These are phyloP conservation scores for Mycena metata DNA, from an alignment of 768 basidiomycete genomes.

Conservation along the genomic window DNA sequence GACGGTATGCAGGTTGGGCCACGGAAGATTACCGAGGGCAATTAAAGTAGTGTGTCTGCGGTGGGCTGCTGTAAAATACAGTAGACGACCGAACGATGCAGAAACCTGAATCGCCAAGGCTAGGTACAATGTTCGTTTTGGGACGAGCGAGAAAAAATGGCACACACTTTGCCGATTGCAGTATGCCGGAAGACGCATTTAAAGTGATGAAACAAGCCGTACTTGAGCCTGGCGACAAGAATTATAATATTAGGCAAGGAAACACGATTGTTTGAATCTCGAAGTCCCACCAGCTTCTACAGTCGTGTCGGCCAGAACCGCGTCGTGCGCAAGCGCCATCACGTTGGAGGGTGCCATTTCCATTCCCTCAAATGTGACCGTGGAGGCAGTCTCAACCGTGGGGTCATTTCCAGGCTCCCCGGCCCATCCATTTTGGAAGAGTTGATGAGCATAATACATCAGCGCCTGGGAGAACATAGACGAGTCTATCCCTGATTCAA, in stretches of 20 bases:
- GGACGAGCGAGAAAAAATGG: constrained; percentile 13
- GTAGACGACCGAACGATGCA: constrained; percentile 64
- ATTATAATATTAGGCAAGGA: constrained; percentile 43
- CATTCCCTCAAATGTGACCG: constrained; percentile 78
- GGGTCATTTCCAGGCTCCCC: constrained; percentile 89
- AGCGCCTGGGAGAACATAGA: constrained; percentile 92
- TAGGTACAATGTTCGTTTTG: constrained; percentile 18
- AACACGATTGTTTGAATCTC: constrained; percentile 42
- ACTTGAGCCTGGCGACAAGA: constrained; percentile 70
- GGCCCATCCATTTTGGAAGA: constrained; percentile 80
- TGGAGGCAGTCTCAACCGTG: constrained; percentile 77
- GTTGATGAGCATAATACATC: constrained; percentile 88
- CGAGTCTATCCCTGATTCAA: constrained; percentile 85
- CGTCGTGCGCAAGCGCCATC: constrained; percentile 78
- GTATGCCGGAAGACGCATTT: constrained; percentile 79
- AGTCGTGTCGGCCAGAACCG: constrained; percentile 74
- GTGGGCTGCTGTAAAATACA: constrained; percentile 65
- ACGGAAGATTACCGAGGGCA: constrained; percentile 60
- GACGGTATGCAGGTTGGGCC: constrained; percentile 34
- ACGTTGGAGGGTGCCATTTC: constrained; percentile 81
- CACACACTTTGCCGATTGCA: constrained; percentile 81
- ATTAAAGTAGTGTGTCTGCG: constrained; percentile 70
- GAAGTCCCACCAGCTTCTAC: constrained; percentile 71
- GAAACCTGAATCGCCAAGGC: constrained; percentile 27
- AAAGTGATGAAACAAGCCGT: constrained; percentile 84